Evolutionary conservation across 2,329 filamentous ascomycete genomes (phyloP).

Genomic region (Ambrosiella xylebori): DNA sequence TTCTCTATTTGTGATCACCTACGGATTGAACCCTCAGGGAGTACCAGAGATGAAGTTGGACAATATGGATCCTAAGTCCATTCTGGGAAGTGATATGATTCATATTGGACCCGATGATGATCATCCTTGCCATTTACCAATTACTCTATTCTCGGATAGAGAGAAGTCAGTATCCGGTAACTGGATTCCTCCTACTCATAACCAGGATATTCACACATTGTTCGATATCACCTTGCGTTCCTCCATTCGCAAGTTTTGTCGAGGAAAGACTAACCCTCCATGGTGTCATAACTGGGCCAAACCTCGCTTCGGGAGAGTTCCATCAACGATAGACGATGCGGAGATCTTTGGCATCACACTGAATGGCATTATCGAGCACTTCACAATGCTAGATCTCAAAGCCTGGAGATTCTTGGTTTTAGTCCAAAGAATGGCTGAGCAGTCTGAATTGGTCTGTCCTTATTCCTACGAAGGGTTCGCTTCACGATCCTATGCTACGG

Average conservation of each 20-base stretch:
- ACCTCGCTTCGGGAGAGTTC: conserved; percentile 26
- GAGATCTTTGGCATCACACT: conserved; percentile 49
- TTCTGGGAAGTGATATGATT: conserved; percentile 24
- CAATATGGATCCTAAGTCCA: conserved; percentile 3
- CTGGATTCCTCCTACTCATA: conserved; percentile 30
- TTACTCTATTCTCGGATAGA: conserved; percentile 33
- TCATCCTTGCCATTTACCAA: conserved; percentile 19
- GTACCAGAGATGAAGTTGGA: background rate
- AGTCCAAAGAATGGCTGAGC: conserved; percentile 49
- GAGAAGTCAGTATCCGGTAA: conserved; percentile 30
- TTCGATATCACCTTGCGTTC: conserved; percentile 39
- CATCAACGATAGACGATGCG: conserved; percentile 26
- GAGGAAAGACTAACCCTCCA: conserved; percentile 33
- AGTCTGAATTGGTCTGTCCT: conserved; percentile 6
- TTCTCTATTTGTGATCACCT: conserved; percentile 31
- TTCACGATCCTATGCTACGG: background rate
- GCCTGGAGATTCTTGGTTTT: conserved; percentile 55
- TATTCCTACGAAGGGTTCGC: background rate
- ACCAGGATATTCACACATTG: conserved; percentile 27
- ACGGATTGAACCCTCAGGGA: background rate
- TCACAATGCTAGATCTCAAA: conserved; percentile 44
- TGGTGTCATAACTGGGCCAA: conserved; percentile 26
- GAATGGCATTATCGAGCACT: conserved; percentile 52
- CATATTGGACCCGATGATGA: conserved; percentile 23
- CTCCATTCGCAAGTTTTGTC: conserved; percentile 39